Evolutionary conservation across 768 basidiomycete genomes (phyloP), one percentile per base, ranked within the genome.

Genomic region (Suillus sp.): DNA sequence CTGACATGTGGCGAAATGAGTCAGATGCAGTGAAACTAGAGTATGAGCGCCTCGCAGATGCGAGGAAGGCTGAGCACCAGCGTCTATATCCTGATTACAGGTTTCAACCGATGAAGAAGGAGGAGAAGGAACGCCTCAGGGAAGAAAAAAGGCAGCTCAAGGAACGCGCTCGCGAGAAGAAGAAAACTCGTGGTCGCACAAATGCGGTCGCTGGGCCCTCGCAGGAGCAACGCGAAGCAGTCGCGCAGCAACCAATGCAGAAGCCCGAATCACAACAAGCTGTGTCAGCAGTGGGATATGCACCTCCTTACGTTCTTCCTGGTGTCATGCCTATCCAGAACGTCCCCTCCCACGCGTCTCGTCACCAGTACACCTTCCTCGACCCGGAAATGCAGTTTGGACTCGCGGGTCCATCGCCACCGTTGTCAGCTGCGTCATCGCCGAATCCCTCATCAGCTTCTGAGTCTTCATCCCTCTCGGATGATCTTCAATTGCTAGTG

Each of bases 1-100:
- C 87, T 11, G 56, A 71, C 5, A 79, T 87, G 81, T 93, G 92
- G 92, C 85, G 74, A 68, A 74, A 77, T 22, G 89, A 89, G 69
- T 53, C 75, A 0, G 76, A 79, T 1, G 76, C 75, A 0, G 80
- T 86, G 62, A 84, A 80, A 67, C 76, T 72, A 7, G 68, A 81
- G 4, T 89, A 81, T 65, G 87, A 88, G 67, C 77, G 78, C 37
- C 74, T 76, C 62, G 87, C 87, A 3, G 84, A 87, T 47, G 74
- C 75, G 51, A 79, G 72, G 56, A 88, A 88, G 69, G 78, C 77
- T 1, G 79, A 81, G 60, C 88, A 90, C 67, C 76, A 77, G 38
- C 68, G 70, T 3, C 68, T 72, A 66, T 87, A 86, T 66, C 88
- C 88, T 1, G 75, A 77, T 30, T 90, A 89, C 68, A 81, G 82